Base-by-base conservation (phyloP, 768 basidiomycete species). In the Crepidotus variabilis region DNA sequence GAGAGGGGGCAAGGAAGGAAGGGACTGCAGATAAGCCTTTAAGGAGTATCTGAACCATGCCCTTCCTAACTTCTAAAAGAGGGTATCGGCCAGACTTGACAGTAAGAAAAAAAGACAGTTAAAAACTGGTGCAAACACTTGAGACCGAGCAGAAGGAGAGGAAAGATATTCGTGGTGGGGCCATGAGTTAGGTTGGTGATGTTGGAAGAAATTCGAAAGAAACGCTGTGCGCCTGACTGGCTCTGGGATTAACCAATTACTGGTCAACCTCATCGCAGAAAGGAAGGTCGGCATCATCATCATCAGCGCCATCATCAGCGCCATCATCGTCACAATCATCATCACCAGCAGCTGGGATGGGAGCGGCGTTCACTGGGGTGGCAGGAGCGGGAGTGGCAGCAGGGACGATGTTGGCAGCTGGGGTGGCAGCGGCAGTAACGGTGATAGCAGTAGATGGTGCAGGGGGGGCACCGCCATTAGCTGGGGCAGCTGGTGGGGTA, bases 191-290 rank as follows among this genome's bases (percentile, higher is more conserved):
- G 28, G 28, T 3, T 28, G 28, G 28, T 28, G 28, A 28, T 28
- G 28, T 28, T 28, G 3, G n/a, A 28, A 28, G 28, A 28, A 8
- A 28, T 28, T 28, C 28, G 28, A 28, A n/a, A 14, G 21, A 49
- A 18, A 14, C 22, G 24, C 34, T 2, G 10, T 18, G 18, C 21
- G 18, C 20, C 47, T 13, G 21, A 18, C 47, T 2, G 2, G 24
- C 16, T 13, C 47, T 14, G 13, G 47, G n/a, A 22, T 53, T 8
- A 43, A 22, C 39, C 32, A 18, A 46, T 53, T 55, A 55, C 36
- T 34, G 28, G 10, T 35, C 45, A 34, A 65, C 49, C 57, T 67
- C 66, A 32, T 67, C 66, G 50, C 66, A 67, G 61, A 59, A 67
- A 21, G 66, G 66, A 43, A 67, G 59, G 57, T 67, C 57, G 24